These are phyloP conservation scores for Cyanidioschyzon merolae DNA, from an alignment of 23 red algal species.

Conservation along the genomic window DNA sequence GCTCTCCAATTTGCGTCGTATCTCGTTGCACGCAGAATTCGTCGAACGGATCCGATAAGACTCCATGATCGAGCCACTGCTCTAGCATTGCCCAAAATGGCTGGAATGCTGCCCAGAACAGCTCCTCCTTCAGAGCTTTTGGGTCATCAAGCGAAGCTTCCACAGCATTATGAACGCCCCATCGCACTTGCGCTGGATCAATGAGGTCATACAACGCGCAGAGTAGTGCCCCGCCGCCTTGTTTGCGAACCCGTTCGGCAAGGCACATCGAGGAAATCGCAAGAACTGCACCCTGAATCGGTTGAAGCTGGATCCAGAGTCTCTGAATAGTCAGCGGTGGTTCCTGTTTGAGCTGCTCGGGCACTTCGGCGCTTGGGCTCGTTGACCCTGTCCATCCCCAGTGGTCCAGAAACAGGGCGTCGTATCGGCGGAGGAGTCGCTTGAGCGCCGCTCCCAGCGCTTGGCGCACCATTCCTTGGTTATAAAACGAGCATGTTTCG, in stretches of 20 bases:
- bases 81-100: neutral
- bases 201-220: neutral
- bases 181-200: neutral
- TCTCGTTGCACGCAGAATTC: conserved; percentile 3
- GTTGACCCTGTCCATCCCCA: neutral
- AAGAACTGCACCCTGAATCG: neutral
- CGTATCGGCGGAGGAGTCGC: neutral
- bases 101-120: neutral
- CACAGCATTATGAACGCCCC: neutral
- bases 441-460: neutral
- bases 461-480: neutral
- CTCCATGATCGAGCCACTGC: neutral
- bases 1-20: neutral
- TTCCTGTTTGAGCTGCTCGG: neutral
- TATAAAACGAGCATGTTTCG: conserved; percentile 1
- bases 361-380: neutral
- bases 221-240: neutral
- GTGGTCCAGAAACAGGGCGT: neutral
- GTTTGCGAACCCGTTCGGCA: neutral
- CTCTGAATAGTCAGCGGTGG: neutral
- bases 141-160: neutral
- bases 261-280: neutral
- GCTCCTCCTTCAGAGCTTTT: neutral
- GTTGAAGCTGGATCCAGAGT: neutral
- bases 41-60: neutral